Evolutionary conservation across 163 green algal species (phyloP).

Genomic region (Scenedesmus sp.): DNA sequence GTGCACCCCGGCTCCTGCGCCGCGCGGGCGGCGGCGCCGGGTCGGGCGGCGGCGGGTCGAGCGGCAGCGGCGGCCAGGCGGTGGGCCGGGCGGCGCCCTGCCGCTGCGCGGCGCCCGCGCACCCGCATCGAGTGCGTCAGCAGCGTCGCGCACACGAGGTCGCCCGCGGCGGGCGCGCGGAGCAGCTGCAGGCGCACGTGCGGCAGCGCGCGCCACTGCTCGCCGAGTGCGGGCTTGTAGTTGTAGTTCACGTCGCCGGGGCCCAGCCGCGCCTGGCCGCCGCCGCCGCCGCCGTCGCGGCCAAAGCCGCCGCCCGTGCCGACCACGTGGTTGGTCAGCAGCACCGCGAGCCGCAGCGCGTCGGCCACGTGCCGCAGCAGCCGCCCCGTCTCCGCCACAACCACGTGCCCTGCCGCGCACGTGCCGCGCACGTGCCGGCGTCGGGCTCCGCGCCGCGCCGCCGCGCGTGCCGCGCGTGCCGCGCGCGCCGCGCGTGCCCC

Average conservation of each 20-base stretch:
- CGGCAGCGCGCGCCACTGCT: conserved; percentile 51
- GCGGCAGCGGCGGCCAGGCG: neutral
- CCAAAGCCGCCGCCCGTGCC: conserved; percentile 14
- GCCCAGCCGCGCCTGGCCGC: neutral
- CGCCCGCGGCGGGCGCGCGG: neutral
- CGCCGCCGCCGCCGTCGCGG: neutral
- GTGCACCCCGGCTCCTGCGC: conserved; percentile 1
- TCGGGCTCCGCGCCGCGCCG: too few relatives aligned
- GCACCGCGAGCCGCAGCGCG: conserved; percentile 47
- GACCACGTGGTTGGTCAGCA: conserved; percentile 77
- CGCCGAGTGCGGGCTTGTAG: conserved; percentile 55
- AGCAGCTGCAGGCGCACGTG: conserved; percentile 52
- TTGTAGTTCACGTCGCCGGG: conserved; percentile 20
- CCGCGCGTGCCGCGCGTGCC: neutral
- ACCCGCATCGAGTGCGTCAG: conserved; percentile 5
- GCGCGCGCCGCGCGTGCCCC: neutral
- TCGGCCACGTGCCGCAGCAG: conserved; percentile 61
- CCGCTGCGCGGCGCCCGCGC: too few relatives aligned
- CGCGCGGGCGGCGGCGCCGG: neutral
- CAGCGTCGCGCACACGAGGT: conserved; percentile 1
- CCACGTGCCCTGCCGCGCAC: conserved; percentile 45
- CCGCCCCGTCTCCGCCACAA: conserved; percentile 50
- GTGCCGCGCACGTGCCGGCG: neutral
- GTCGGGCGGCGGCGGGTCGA: too few relatives aligned
- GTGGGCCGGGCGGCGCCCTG: too few relatives aligned